Conservation (phyloP, 2,329 filamentous ascomycete genomes). For the Aspergillus aculeatinus region DNA sequence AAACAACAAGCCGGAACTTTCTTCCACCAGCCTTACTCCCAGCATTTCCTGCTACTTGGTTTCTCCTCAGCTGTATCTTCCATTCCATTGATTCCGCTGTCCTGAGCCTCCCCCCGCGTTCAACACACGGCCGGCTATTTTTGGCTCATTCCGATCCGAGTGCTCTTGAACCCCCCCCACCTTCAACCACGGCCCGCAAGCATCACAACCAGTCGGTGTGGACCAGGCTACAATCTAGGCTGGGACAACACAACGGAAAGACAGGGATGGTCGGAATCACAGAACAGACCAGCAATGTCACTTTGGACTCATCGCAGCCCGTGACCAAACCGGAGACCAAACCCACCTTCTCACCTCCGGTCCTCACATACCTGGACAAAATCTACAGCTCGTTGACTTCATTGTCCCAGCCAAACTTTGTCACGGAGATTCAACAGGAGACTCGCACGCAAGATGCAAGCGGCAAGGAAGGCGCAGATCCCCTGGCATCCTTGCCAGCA, state of each 20-base stretch:
- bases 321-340: background rate
- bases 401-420: slow-evolving; percentile 23
- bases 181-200: background rate
- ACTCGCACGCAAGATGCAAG: background rate
- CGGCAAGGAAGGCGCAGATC: slow-evolving; percentile 12
- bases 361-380: slow-evolving; percentile 35
- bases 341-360: slow-evolving; percentile 31
- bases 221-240: background rate
- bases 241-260: slow-evolving; percentile 1
- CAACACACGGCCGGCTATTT: background rate
- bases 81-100: background rate
- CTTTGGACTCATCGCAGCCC: slow-evolving; percentile 10
- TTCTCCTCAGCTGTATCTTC: background rate
- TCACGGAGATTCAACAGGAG: slow-evolving; percentile 25
- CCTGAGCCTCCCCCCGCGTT: background rate
- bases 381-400: slow-evolving; percentile 35
- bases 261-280: slow-evolving; percentile 11
- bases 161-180: background rate
- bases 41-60: background rate
- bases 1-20: background rate
- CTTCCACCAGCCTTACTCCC: background rate
- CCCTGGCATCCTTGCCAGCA: slow-evolving; percentile 37
- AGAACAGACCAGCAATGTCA: slow-evolving; percentile 17
- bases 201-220: background rate
- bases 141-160: background rate